Evolutionary conservation across 192 early-diverging fungal genomes (phyloP).

Genomic region (Coemansia sp.): DNA sequence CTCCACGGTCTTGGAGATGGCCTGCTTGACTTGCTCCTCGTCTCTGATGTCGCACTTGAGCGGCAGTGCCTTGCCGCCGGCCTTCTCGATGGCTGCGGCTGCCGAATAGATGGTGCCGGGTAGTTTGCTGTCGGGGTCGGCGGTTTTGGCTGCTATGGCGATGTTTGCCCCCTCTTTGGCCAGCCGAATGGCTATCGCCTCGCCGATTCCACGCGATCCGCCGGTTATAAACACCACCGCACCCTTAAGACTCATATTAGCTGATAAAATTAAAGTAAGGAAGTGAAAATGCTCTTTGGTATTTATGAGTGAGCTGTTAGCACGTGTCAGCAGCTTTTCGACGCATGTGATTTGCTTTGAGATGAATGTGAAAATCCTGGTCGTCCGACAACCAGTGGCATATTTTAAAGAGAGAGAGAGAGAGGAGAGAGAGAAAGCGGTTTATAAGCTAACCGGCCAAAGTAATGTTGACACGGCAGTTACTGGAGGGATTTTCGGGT

Average conservation of each 20-base stretch:
- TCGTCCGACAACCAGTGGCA: too few relatives aligned
- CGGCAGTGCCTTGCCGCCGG: conserved; percentile 71
- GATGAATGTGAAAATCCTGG: too few relatives aligned
- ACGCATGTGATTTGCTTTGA: too few relatives aligned
- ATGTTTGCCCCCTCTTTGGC: conserved; percentile 67
- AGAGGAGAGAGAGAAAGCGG: neutral
- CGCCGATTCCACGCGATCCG: conserved; percentile 70
- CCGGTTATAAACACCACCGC: conserved; percentile 60
- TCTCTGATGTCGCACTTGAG: conserved; percentile 80
- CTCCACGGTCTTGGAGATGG: conserved; percentile 62
- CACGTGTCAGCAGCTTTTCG: too few relatives aligned
- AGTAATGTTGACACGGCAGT: conserved; percentile 28
- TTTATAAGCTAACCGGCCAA: conserved; percentile 4
- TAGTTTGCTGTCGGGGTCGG: conserved; percentile 65
- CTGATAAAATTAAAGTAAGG: neutral
- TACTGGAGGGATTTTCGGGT: conserved; percentile 12
- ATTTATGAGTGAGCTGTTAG: too few relatives aligned
- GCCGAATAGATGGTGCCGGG: conserved; percentile 81
- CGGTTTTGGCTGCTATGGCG: conserved; percentile 73
- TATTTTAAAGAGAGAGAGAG: too few relatives aligned
- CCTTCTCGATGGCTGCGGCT: conserved; percentile 68
- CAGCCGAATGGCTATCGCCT: conserved; percentile 67
- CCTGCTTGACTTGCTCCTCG: conserved; percentile 67
- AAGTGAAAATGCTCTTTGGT: neutral
- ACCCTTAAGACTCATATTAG: conserved; percentile 53